Evolutionary conservation across 2,329 filamentous ascomycete genomes (phyloP).

Genomic region (Alternaria atra): DNA sequence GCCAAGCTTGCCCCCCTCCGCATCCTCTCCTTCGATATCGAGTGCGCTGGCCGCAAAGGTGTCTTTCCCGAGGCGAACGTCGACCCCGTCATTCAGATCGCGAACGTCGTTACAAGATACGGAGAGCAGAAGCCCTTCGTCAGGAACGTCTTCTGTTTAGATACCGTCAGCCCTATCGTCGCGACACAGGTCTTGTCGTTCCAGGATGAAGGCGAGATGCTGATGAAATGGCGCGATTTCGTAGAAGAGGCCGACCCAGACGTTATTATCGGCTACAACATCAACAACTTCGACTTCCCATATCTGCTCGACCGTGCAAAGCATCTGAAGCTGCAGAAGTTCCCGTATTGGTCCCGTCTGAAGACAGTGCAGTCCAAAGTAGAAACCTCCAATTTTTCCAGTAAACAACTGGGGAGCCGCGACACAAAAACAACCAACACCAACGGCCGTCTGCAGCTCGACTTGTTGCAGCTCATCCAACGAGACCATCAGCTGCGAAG

Average conservation of each 20-base stretch:
- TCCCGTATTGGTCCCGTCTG: slow-evolving; percentile 88
- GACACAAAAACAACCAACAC: slow-evolving; percentile 96
- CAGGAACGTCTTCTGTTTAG: slow-evolving; percentile 93
- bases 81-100: slow-evolving; percentile 97
- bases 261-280: slow-evolving; percentile 99
- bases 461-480: slow-evolving; percentile 93
- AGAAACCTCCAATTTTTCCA: slow-evolving; percentile 87
- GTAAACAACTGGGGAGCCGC: slow-evolving; percentile 97
- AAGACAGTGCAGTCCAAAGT: slow-evolving; percentile 74
- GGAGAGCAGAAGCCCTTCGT: slow-evolving; percentile 96
- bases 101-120: slow-evolving; percentile 92
- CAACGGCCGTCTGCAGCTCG: slow-evolving; percentile 90
- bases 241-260: slow-evolving; percentile 91
- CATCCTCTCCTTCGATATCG: slow-evolving; percentile 96
- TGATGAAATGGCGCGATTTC: slow-evolving; percentile 92
- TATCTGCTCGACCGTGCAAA: slow-evolving; percentile 90
- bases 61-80: slow-evolving; percentile 93
- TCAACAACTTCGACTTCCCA: slow-evolving; percentile 97
- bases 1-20: slow-evolving; percentile 96
- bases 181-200: slow-evolving; percentile 93
- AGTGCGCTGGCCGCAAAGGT: slow-evolving; percentile 96
- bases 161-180: slow-evolving; percentile 91
- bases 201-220: slow-evolving; percentile 83
- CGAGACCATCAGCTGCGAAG: slow-evolving; percentile 94
- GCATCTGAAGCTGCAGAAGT: slow-evolving; percentile 79